Evolutionary conservation across 768 basidiomycete species (phyloP).

Genomic region (Rossbeevera mucosa): DNA sequence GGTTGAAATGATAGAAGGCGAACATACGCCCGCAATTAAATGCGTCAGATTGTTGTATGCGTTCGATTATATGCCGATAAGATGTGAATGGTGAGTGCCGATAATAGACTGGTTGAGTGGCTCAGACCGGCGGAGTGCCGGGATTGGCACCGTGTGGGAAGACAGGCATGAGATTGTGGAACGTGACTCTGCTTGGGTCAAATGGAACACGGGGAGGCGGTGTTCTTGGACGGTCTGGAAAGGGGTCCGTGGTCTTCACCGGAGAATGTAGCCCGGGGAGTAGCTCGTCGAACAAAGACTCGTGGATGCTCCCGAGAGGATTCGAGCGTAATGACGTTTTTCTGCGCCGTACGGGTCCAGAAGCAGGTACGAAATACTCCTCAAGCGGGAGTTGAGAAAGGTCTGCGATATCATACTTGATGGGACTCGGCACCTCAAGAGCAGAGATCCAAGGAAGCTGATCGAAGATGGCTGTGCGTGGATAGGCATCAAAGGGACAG

Average conservation of each 20-base stretch:
- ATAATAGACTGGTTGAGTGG: constrained; percentile 2
- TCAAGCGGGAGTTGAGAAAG: constrained; percentile 51
- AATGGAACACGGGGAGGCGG: constrained; percentile 36
- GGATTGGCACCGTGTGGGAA: constrained; percentile 30
- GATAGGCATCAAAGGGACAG: constrained; percentile 34
- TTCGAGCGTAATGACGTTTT: constrained; percentile 50
- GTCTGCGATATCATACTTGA: constrained; percentile 58
- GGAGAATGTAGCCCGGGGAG: constrained; percentile 18
- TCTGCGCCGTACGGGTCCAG: constrained; percentile 56
- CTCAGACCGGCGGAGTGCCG: constrained; percentile 12
- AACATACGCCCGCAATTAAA: constrained; percentile 26
- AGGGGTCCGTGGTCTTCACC: constrained; percentile 24
- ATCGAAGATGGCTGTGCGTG: constrained; percentile 45
- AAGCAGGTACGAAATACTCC: constrained; percentile 27
- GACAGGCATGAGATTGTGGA: constrained; percentile 62
- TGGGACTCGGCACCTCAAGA: constrained; percentile 44
- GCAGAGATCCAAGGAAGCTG: constrained; percentile 64
- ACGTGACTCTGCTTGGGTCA: constrained; percentile 46
- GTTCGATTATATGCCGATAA: constrained; percentile 30
- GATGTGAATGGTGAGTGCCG: constrained; percentile 15
- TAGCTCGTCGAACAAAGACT: constrained; percentile 9
- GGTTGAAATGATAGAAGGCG: constrained; percentile 26
- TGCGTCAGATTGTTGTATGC: constrained; percentile 24
- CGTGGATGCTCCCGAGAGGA: constrained; percentile 36
- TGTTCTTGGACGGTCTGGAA: constrained; percentile 25